Conservation (phyloP, 768 basidiomycete genomes). For the Termitomyces bulborhizus region DNA sequence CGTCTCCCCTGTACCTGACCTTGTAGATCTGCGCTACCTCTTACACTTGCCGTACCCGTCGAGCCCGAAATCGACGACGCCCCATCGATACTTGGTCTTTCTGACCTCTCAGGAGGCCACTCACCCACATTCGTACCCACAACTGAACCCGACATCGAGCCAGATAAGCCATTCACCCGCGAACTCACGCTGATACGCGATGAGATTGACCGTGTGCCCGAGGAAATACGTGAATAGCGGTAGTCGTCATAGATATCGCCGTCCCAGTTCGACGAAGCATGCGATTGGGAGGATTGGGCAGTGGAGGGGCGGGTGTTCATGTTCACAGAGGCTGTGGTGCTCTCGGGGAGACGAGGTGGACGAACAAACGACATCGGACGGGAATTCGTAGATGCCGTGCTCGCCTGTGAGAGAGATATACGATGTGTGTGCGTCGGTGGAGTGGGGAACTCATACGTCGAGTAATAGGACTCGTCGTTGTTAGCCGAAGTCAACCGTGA, state of each 20-base stretch:
- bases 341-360: neutral
- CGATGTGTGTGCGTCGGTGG: slow-evolving; percentile 6
- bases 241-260: slow-evolving; percentile 79
- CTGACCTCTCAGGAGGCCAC: slow-evolving; percentile 4
- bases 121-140: neutral
- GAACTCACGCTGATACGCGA: slow-evolving; percentile 2
- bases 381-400: slow-evolving; percentile 6
- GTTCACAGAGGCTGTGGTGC: neutral
- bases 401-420: neutral
- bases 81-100: neutral
- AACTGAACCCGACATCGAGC: neutral
- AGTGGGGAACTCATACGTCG: slow-evolving; percentile 7
- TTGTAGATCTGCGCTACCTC: slow-evolving; percentile 3
- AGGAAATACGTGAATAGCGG: slow-evolving; percentile 60
- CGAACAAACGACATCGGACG: slow-evolving; percentile 1
- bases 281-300: slow-evolving; percentile 7
- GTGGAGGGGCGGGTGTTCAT: slow-evolving; percentile 3
- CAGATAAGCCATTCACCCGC: slow-evolving; percentile 4
- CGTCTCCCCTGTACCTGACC: neutral
- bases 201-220: slow-evolving; percentile 27
- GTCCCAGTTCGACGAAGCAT: slow-evolving; percentile 26
- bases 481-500: neutral
- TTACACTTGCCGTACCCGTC: neutral
- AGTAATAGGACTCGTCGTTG: neutral
- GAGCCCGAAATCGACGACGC: neutral